A percentile compares a stretch with the other conserved stretches of the same genome.
Evolutionary conservation across 306 rosid genomes (phyloP).

Genomic region (Cucurbita ficifolia): DNA sequence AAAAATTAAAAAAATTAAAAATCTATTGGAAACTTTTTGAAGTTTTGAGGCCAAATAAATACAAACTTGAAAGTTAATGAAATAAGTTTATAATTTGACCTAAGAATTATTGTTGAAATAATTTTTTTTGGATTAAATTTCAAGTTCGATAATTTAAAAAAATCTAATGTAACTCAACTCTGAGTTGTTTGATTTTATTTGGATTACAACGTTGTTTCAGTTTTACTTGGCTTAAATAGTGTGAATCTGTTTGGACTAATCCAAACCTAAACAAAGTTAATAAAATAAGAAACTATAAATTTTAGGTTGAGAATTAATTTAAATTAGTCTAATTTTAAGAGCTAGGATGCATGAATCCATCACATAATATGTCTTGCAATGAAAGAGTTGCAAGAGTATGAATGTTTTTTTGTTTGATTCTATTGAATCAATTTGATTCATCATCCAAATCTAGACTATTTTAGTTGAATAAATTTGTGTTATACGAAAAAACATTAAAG

Average conservation of each 20-base stretch:
- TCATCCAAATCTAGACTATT: neutral
- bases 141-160: no score
- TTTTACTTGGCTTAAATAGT: neutral
- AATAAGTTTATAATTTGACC: no score
- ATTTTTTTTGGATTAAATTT: no score
- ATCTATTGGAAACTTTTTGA: no score
- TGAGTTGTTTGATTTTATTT: neutral
- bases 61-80: no score
- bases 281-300: neutral
- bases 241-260: neutral
- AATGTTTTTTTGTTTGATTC: neutral
- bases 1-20: no score
- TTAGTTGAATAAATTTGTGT: neutral
- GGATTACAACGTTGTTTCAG: neutral
- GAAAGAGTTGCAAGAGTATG: neutral
- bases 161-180: no score
- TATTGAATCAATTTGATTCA: neutral
- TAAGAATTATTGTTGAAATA: no score
- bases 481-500: neutral
- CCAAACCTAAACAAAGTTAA: neutral
- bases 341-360: neutral
- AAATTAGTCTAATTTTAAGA: no score
- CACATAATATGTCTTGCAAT: neutral
- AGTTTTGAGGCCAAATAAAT: no score
- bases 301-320: no score